Evolutionary conservation across 2,329 filamentous ascomycete genomes (phyloP), one percentile per base, ranked within the genome.

Genomic region (Verticillium nonalfalfae): DNA sequence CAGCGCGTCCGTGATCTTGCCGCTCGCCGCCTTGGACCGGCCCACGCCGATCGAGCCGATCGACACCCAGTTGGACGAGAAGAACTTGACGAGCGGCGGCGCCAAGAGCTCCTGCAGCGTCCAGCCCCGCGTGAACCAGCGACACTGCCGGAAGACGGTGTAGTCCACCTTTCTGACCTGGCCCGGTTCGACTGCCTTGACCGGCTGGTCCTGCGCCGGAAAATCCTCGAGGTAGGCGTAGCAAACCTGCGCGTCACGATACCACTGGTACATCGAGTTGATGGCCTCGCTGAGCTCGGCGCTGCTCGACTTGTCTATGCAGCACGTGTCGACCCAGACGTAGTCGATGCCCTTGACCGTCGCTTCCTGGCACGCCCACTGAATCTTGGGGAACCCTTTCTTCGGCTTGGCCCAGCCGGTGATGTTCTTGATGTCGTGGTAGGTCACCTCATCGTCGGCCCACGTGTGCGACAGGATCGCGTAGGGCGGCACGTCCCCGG

Each of bases 71-170:
- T 15, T 15, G 13, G 14, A 15, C 26, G 55, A 15, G 21, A 59
- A 52, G 60, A 78, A 76, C 0, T 62, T 14, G 1, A 76, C 10
- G 0, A 60, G 33, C 1, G 11, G 18, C 1, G 73, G 72, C 0
- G 74, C 89, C 7, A 91, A 79, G 0, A 89, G 86, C 72, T 91
- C 86, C 70, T 89, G 88, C 64, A 88, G 75, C 0, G 86, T 90
- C 68, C 85, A 84, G 21, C 73, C 72, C 84, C 81, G 65, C 0
- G 66, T 70, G 59, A 75, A 75, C 73, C 74, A 76, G 7, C 69
- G 63, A 54, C 59, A 52, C 13, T 33, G 31, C 36, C 40, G 59
- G 18, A 60, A 60, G 26, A 60, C 56, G 31, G 57, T 21, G 36
- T 55, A 50, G n/a, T 40, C 54, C 14, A 18, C 34, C 15, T 52